A percentile compares a stretch with the other conserved stretches of the same genome.
Conservation (phyloP, 1,139 yeast genomes). For the Protomyces lactucae-debilis region DNA sequence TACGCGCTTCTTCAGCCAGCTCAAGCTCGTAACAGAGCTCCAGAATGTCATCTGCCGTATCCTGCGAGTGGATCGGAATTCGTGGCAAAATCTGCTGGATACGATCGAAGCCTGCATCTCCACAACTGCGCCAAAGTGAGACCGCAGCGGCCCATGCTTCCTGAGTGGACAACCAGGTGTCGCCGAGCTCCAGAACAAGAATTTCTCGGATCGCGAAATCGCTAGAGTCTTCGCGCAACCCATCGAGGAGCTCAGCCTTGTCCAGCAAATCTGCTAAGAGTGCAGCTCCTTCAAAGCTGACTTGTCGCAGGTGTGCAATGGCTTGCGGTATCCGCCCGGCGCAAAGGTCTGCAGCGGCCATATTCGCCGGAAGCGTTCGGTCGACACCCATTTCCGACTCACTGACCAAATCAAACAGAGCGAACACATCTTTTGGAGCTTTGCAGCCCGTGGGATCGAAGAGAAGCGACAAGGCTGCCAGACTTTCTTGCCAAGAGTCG, state of each 20-base stretch:
- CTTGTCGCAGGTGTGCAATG: conserved; percentile 53
- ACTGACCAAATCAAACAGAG: conserved; percentile 36
- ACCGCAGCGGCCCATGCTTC: conserved; percentile 24
- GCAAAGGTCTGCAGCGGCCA: conserved; percentile 56
- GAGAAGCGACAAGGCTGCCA: conserved; percentile 56
- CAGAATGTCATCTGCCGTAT: conserved; percentile 7
- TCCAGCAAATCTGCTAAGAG: conserved; percentile 52
- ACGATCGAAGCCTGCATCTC: conserved; percentile 25
- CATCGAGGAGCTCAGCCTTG: conserved; percentile 54
- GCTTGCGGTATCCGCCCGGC: conserved; percentile 47
- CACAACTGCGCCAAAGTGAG: conserved; percentile 24
- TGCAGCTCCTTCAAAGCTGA: conserved; percentile 64
- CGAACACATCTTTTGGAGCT: conserved; percentile 42
- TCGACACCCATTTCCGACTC: conserved; percentile 41
- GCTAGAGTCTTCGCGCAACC: background rate
- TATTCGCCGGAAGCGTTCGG: conserved; percentile 50
- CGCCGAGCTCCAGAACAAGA: conserved; percentile 24
- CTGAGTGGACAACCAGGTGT: background rate
- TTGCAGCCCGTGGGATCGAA: conserved; percentile 54
- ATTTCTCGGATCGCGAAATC: conserved; percentile 6
- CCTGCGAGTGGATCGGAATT: conserved; percentile 5
- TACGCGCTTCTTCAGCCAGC: conserved; percentile 13
- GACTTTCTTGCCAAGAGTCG: conserved; percentile 66
- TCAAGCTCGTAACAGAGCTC: conserved; percentile 23
- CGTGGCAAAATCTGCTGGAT: conserved; percentile 13